Evolutionary conservation across 1,284 basidiomycete species (phyloP), one percentile per base, ranked within the genome.

Genomic region (Earliella scabrosa): DNA sequence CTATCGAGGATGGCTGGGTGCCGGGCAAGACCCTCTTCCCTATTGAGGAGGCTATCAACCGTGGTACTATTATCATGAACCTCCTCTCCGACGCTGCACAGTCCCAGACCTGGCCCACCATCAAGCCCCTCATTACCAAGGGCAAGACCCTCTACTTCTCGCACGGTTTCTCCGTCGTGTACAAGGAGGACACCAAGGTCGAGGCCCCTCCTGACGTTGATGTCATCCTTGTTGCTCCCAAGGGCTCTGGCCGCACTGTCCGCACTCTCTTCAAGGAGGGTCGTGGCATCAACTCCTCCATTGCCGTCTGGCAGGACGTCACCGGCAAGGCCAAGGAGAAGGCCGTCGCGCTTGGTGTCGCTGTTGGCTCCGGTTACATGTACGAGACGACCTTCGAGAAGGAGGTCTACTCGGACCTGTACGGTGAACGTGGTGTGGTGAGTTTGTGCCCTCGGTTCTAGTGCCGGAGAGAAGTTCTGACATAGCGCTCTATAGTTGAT

Each of bases 111-210:
- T 99, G 97, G 97, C 81, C 88, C 45, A 80, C 85, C 60, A 72
- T 99, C 69, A 89, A 87, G 41, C 95, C 96, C 60, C 84, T 95
- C 67, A 95, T 98, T 81, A 98, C 94, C 77, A 95, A 97, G 86
- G 96, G 94, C 78, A 98, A 99, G 86, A 99, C 97, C 23, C 90
- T 99, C 66, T 98, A 99, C 90, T 99, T 99, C 82, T 95, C 96
- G 8, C 97, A 99, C 77, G 97, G 97, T 71, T 99, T 99, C 90
- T 98, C 96, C 66, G 86, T 98, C 67, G 95, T 99, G 64, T 99
- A 92, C 89, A 95, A 97, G 83, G 88, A 98, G 21, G 94, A 98
- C 78, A 99, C 97, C 65, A 83, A 96, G 61, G 95, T 99, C 66
- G 72, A 96, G 47, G 92, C 95, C 62, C 97, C 97, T 52, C 71